Conservation (phyloP, 768 basidiomycete species). For the Mycena galericulata region DNA sequence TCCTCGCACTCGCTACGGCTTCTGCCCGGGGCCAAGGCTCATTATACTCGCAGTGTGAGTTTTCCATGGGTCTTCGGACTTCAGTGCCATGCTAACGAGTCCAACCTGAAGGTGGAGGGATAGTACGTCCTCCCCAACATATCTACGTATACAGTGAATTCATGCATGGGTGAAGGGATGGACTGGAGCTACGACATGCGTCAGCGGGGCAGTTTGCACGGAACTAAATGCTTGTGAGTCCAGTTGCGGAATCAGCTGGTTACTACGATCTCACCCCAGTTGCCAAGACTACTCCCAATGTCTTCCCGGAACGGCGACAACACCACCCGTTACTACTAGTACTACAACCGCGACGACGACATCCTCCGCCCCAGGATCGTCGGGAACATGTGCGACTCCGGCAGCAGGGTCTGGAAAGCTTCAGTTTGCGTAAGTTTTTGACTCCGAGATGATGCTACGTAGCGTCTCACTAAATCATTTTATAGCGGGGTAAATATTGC, state of each 20-base stretch:
- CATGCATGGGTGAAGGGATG: conserved; percentile 39
- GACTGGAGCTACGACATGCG: conserved; percentile 57
- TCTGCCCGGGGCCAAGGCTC: neutral
- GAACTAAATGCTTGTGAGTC: conserved; percentile 54
- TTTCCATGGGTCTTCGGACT: too few species aligned
- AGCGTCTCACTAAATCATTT: neutral
- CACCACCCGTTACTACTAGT: too few species aligned
- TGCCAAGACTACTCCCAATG: conserved; percentile 61
- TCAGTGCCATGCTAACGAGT: neutral
- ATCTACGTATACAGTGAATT: neutral
- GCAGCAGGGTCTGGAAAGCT: conserved; percentile 7
- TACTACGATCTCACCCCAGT: neutral
- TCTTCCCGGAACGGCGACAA: conserved; percentile 39
- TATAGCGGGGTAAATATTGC: conserved; percentile 26
- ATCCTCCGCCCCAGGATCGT: neutral
- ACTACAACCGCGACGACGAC: neutral
- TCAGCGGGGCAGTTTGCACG: conserved; percentile 51
- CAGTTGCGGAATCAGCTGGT: neutral
- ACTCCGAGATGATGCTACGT: neutral
- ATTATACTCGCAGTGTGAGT: neutral
- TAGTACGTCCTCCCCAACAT: neutral
- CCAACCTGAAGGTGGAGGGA: neutral
- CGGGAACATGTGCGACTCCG: neutral
- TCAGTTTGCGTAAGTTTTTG: neutral
- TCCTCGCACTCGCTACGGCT: neutral